These are phyloP conservation scores for Fusarium illudens DNA, from an alignment of 2,329 filamentous ascomycete species.

Conservation along the genomic window DNA sequence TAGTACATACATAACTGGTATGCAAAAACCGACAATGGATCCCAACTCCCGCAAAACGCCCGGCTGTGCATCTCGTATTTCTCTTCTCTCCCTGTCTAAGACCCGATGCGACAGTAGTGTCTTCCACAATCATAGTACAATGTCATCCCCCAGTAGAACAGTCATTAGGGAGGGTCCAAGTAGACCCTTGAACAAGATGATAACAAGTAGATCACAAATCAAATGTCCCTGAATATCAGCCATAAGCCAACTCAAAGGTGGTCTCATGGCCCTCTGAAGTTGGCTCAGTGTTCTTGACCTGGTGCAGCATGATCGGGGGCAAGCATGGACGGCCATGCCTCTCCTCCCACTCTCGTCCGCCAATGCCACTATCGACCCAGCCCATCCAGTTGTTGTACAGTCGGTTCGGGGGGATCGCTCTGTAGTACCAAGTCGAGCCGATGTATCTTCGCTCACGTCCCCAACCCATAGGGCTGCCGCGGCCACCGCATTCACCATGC, in stretches of 20 bases:
- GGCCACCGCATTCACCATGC: slow-evolving; percentile 62
- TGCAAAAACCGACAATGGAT: slow-evolving; percentile 17
- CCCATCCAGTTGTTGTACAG: slow-evolving; percentile 72
- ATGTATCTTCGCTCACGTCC: slow-evolving; percentile 65
- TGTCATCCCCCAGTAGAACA: slow-evolving; percentile 1
- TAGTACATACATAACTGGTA: background rate
- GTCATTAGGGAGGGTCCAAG: slow-evolving; percentile 7
- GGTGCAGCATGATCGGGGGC: slow-evolving; percentile 67
- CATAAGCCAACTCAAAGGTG: slow-evolving; percentile 50
- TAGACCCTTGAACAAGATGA: slow-evolving; percentile 9
- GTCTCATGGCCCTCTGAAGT: slow-evolving; percentile 56
- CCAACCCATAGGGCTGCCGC: slow-evolving; percentile 67
- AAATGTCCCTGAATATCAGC: slow-evolving; percentile 39
- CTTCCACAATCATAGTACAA: slow-evolving; percentile 32
- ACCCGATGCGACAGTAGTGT: slow-evolving; percentile 28
- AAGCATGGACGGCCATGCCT: slow-evolving; percentile 65
- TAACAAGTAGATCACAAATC: slow-evolving; percentile 5
- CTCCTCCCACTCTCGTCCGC: slow-evolving; percentile 65
- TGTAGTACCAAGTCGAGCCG: slow-evolving; percentile 70
- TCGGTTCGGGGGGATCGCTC: slow-evolving; percentile 64
- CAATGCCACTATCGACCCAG: slow-evolving; percentile 63
- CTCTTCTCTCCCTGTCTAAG: slow-evolving; percentile 18
- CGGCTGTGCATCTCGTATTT: slow-evolving; percentile 34
- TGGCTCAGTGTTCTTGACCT: slow-evolving; percentile 65
- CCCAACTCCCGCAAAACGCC: slow-evolving; percentile 40